phyloP scores from a whole-genome alignment of 192 early-diverging fungal species.

The Oehlia diaphana region DNA sequence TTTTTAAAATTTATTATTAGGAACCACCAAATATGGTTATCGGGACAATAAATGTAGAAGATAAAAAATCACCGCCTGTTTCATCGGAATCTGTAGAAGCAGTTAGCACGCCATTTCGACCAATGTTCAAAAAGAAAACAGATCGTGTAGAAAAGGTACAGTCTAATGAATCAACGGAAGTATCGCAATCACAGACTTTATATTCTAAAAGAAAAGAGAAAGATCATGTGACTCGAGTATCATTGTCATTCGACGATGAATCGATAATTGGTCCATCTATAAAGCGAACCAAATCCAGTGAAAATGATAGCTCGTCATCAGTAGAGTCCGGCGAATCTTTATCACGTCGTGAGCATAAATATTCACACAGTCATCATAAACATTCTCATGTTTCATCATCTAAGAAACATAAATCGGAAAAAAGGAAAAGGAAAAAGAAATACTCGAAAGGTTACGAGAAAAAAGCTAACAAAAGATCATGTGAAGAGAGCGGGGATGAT shows the following conservation, averaged over 20 bases:
- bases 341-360: too few relatives aligned
- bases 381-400: neutral
- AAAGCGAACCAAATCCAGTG: neutral
- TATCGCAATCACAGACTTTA: neutral
- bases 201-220: neutral
- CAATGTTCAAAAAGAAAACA: slow-evolving; percentile 35
- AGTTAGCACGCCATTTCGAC: slow-evolving; percentile 30
- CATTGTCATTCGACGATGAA: neutral
- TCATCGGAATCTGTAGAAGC: neutral
- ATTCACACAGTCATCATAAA: neutral
- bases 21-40: slow-evolving; percentile 8
- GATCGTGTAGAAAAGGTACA: neutral
- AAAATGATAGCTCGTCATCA: neutral
- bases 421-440: slow-evolving; percentile 15
- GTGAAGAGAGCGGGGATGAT: neutral
- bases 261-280: neutral
- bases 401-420: slow-evolving; percentile 11
- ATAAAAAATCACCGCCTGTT: neutral
- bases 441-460: neutral
- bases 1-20: neutral
- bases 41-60: neutral
- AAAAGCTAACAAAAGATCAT: slow-evolving; percentile 13
- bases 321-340: neutral
- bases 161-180: neutral
- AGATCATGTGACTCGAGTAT: neutral